Base-by-base conservation (phyloP, 148 eudicot genomes). In the Amaranthus hypochondriacus region DNA sequence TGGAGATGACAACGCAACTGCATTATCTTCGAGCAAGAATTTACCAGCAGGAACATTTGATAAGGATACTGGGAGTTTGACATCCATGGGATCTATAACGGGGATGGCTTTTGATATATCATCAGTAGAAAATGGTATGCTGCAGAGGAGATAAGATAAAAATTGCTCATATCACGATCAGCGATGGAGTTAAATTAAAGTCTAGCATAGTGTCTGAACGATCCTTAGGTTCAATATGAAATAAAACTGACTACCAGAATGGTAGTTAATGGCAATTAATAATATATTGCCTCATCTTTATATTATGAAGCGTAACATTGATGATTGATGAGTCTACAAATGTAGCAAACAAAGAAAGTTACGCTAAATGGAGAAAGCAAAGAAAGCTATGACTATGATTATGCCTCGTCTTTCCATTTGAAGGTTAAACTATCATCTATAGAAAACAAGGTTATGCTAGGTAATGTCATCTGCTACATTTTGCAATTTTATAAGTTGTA, bases 101-200 rank as follows among this genome's bases (percentile, higher is more conserved):
- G 99, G 96, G 80, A 96, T 90, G 51, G 99, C 96, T 90, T 90
- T 89, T 70, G 96, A 96, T 63, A 96, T 89, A 76, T 96, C 99
- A 44, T 92, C 99, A 0, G 99, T 92, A 51, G 90, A 90, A 81
- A 96, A 96, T 12, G 99, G 99, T 69, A 96, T 96, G 86, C 99
- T 96, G 91, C 86, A 80, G 74, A 13, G 74, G 54, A 47, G 5
- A 70, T 43, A 67, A 72, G 60, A 50, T 14, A 73, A 0, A 39
- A 64, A 5, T 62, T 44, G 47, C 50, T 10, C 15, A 57, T 14
- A 60, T 60, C 63, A 60, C 39, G 9, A 60, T 13, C 64, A 11
- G 18, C 12, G 7, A 15, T 12, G 28, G 57, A 56, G 74, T 73
- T 62, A 49, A 60, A 11, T 49, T 12, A n/a, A 52, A 62, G 44